These are phyloP conservation scores for Carallia pectinifolia DNA, from an alignment of 345 rosid species.

Conservation along the genomic window DNA sequence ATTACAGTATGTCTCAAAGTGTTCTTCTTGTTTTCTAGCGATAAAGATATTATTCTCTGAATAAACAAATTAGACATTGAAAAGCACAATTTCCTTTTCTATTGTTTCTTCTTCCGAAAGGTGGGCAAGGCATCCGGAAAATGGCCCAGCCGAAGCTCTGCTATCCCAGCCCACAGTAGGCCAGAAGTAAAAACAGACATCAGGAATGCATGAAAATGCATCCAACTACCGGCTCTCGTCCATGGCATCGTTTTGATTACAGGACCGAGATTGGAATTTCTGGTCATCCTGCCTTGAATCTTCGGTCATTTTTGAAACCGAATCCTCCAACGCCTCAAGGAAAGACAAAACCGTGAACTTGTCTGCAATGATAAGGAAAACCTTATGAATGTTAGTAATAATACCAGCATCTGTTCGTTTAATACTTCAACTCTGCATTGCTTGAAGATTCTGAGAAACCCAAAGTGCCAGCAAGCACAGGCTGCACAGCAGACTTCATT, in stretches of 20 bases:
- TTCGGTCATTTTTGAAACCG: constrained; percentile 52
- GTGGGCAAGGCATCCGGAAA: too few species aligned
- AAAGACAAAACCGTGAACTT: constrained; percentile 80
- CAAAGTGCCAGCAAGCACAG: too few species aligned
- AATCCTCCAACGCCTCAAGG: constrained; percentile 95
- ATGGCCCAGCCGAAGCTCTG: background rate
- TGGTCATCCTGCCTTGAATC: constrained; percentile 34
- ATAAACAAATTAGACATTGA: background rate
- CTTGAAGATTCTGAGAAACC: too few species aligned
- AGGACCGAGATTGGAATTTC: constrained; percentile 39
- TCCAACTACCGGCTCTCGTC: constrained; percentile 46
- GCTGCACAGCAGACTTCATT: background rate
- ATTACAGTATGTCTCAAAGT: background rate
- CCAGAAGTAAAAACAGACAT: background rate
- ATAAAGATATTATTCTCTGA: background rate
- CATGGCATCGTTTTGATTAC: constrained; percentile 45
- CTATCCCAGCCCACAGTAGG: background rate
- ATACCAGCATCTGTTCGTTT: background rate
- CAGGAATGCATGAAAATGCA: background rate
- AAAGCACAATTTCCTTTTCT: background rate
- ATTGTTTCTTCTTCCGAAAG: too few species aligned
- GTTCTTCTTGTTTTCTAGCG: too few species aligned
- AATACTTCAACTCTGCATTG: too few species aligned
- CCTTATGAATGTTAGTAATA: background rate
- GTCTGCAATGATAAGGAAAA: constrained; percentile 45